Evolutionary conservation across 2,329 filamentous ascomycete species (phyloP).

Genomic region (Pseudopyricularia javanii): DNA sequence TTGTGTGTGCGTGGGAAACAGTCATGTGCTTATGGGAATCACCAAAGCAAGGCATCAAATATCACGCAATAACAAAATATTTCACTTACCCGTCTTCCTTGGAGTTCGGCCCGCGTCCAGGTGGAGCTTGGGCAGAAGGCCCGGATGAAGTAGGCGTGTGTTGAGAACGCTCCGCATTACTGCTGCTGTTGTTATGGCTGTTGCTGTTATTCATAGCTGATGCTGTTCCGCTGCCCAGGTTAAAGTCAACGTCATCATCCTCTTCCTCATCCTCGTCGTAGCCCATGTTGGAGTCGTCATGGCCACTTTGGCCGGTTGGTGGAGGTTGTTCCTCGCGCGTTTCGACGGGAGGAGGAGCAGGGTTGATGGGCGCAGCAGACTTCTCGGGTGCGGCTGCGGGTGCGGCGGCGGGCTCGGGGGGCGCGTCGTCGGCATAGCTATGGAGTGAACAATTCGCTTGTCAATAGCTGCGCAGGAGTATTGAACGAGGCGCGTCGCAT

Average conservation of each 20-base stretch:
- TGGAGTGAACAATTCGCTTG: not conserved
- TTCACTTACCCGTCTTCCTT: conserved; percentile 83
- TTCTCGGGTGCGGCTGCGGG: conserved; percentile 6
- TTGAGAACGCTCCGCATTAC: not conserved
- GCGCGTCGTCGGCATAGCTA: conserved; percentile 55
- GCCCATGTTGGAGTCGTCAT: conserved; percentile 13
- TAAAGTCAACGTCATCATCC: conserved; percentile 43
- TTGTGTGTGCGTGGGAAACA: not conserved
- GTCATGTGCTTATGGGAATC: not conserved
- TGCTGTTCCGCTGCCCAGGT: conserved; percentile 28
- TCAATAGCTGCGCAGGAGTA: too few relatives aligned
- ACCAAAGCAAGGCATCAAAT: not conserved
- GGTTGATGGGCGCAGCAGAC: conserved; percentile 4
- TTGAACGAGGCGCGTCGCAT: not conserved
- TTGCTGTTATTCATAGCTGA: conserved; percentile 12
- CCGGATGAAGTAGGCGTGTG: conserved; percentile 7
- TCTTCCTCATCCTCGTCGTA: too few relatives aligned
- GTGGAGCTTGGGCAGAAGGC: conserved; percentile 12
- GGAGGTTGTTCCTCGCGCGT: not conserved
- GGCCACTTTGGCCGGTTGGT: conserved; percentile 11
- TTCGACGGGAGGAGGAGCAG: conserved; percentile 7
- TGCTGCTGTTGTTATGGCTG: too few relatives aligned
- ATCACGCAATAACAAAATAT: conserved; percentile 5
- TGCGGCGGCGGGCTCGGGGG: conserved; percentile 10
- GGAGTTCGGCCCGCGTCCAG: conserved; percentile 48